phyloP scores from a whole-genome alignment of 495 filamentous ascomycete species.

The Penicillium coprophilum region DNA sequence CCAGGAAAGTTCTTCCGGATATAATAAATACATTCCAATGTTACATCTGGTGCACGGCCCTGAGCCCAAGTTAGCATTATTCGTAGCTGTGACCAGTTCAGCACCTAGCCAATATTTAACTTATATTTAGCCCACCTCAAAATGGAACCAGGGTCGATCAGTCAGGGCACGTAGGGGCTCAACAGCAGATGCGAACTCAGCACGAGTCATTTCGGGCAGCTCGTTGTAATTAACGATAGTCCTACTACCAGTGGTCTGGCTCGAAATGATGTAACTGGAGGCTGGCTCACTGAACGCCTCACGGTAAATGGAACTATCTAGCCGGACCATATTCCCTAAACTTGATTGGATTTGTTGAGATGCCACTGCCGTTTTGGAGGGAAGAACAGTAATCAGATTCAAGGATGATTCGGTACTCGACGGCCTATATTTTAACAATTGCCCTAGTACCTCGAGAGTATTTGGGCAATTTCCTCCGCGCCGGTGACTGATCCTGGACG shows the following conservation, averaged over 20 bases:
- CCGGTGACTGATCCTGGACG: slow-evolving; percentile 55
- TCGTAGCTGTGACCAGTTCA: background rate
- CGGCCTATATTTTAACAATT: slow-evolving; percentile 43
- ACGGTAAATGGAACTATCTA: slow-evolving; percentile 59
- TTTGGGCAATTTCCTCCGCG: slow-evolving; percentile 74
- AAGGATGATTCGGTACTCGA: slow-evolving; percentile 22
- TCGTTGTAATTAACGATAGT: slow-evolving; percentile 72
- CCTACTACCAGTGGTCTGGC: slow-evolving; percentile 55
- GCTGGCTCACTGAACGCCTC: slow-evolving; percentile 55
- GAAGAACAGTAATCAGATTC: slow-evolving; percentile 46
- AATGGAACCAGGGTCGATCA: slow-evolving; percentile 61
- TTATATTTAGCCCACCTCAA: slow-evolving; percentile 56
- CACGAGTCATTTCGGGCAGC: slow-evolving; percentile 61
- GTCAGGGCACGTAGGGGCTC: slow-evolving; percentile 26
- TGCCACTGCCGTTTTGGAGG: slow-evolving; percentile 38
- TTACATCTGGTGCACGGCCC: slow-evolving; percentile 66
- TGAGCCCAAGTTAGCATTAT: slow-evolving; percentile 27
- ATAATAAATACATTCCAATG: slow-evolving; percentile 59
- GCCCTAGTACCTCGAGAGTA: slow-evolving; percentile 65
- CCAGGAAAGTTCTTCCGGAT: slow-evolving; percentile 49
- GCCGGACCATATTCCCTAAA: slow-evolving; percentile 46
- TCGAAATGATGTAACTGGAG: slow-evolving; percentile 71
- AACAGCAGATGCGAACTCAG: slow-evolving; percentile 52
- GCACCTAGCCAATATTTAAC: slow-evolving; percentile 12
- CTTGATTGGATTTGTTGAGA: slow-evolving; percentile 39